Base-by-base conservation (phyloP, 2,329 filamentous ascomycete species). In the Hypomyces rosellus region DNA sequence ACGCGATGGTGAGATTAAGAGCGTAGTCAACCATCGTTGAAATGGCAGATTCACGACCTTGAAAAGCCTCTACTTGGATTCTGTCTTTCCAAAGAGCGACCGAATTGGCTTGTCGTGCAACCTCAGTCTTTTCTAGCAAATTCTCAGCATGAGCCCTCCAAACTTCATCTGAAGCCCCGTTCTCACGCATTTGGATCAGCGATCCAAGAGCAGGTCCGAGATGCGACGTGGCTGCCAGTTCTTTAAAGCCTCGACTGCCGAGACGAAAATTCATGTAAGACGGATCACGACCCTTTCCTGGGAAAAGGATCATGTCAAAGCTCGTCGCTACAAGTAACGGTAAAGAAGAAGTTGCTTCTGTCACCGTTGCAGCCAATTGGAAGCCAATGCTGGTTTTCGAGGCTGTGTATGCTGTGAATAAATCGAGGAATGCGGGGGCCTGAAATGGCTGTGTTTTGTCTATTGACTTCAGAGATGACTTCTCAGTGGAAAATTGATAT, bases 21-120 rank as follows among this genome's bases (percentile, higher is more conserved):
- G 39, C 40, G 13, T 48, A 48, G 22, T 40, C 25, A 14, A 48
- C 20, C 45, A 48, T 48, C 8, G 34, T 7, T n/a, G 45, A 34
- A 40, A 48, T 48, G 13, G 25, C 37, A 40, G 34, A n/a, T 40
- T 48, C 36, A 9, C 40, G 40, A 5, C 40, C 40, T 14, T 22
- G 40, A 11, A 42, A 42, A 6, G 40, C 40, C 9, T 42, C 40
- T 18, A 22, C 40, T 25, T 42, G 40, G 40, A 42, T 42, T 14
- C 4, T 5, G 18, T 42, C 40, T 16, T 25, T 22, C 40, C 40
- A 42, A 6, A 42, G 40, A 18, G 16, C 20, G 6, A 25, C 40
- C 13, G 40, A 42, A 12, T 42, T 42, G 8, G 2, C 20, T 14
- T 22, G 7, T 42, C 18, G 40, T 18, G 20, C 40, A 14, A 14